Evolutionary conservation across 306 rosid species (phyloP).

Genomic region (Bauhinia variegata): DNA sequence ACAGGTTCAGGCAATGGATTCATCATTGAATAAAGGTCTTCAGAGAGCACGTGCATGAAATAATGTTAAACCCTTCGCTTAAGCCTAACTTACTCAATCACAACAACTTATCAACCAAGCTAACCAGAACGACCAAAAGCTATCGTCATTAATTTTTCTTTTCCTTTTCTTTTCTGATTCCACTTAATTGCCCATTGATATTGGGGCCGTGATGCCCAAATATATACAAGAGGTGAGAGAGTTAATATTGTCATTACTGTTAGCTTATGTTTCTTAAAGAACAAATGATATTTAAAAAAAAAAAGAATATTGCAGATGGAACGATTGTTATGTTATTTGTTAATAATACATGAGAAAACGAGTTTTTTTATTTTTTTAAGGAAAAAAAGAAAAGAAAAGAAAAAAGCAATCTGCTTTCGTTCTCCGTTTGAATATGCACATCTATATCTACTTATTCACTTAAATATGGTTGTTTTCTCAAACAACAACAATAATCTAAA

Average conservation of each 20-base stretch:
- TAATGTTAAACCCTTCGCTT: slow-evolving; percentile 9
- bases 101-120: no score
- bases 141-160: no score
- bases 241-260: slow-evolving; percentile 7
- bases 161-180: not conserved
- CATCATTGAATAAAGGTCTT: slow-evolving; percentile 34
- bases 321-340: not conserved
- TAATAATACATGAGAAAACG: not conserved
- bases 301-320: not conserved
- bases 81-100: no score
- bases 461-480: slow-evolving; percentile 13
- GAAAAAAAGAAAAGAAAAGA: no score
- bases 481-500: slow-evolving; percentile 14
- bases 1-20: not conserved
- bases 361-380: no score
- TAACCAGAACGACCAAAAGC: slow-evolving; percentile 7
- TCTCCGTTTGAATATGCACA: slow-evolving; percentile 39
- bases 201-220: no score
- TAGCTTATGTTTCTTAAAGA: slow-evolving; percentile 1
- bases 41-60: slow-evolving; percentile 33
- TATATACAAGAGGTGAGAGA: slow-evolving; percentile 20
- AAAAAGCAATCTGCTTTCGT: slow-evolving; percentile 12
- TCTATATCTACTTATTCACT: slow-evolving; percentile 41
- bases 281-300: no score
- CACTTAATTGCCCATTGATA: not conserved